These are phyloP conservation scores for Dipteronia dyeriana DNA, from an alignment of 345 rosid genomes.

Conservation along the genomic window DNA sequence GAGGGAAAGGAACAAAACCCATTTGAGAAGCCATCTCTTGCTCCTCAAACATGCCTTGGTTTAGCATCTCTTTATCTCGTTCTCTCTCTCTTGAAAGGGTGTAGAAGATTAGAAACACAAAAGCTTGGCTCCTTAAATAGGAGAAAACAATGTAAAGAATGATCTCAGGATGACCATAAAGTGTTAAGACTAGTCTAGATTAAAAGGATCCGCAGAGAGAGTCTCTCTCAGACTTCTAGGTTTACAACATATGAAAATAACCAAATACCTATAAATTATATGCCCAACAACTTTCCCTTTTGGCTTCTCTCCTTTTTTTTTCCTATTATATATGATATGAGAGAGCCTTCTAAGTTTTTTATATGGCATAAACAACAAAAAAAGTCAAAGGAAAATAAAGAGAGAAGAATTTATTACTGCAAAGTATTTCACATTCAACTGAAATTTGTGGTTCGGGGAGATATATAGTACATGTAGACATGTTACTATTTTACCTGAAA, in stretches of 20 bases:
- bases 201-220: conserved; percentile 6
- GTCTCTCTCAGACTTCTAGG: conserved; percentile 25
- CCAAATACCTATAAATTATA: conserved; percentile 23
- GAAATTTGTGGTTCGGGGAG: neutral
- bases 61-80: conserved; percentile 34
- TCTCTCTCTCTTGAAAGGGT: conserved; percentile 23
- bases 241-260: conserved; percentile 22
- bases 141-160: neutral
- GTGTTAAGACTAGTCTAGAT: neutral
- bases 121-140: neutral
- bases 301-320: neutral
- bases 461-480: conserved; percentile 10
- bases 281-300: conserved; percentile 30
- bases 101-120: conserved; percentile 31
- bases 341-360: neutral
- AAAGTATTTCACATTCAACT: conserved; percentile 4
- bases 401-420: neutral
- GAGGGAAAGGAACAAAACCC: conserved; percentile 62
- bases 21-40: conserved; percentile 49
- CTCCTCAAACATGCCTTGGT: conserved; percentile 62
- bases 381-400: neutral
- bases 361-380: neutral
- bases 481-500: conserved; percentile 31
- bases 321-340: too few species aligned
- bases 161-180: conserved; percentile 11